Evolutionary conservation across 2,329 filamentous ascomycete genomes (phyloP).

Genomic region (Trichocomaceae sp.): DNA sequence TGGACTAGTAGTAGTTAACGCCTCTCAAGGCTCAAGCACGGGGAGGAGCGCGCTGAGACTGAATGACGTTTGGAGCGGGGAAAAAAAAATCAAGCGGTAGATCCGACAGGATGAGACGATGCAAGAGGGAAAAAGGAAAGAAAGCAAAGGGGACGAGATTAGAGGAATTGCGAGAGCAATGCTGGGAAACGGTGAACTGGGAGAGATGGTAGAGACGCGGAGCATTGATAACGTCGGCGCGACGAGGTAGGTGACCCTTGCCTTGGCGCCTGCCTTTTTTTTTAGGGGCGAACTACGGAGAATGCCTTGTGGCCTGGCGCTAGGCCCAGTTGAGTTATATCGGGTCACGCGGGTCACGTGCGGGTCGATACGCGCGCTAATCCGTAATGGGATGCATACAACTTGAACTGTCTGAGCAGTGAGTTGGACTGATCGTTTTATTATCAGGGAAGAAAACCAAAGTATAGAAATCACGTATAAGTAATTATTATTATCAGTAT

Average conservation of each 20-base stretch:
- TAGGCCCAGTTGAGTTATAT: constrained; percentile 4
- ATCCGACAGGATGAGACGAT: constrained; percentile 13
- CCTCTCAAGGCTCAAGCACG: background rate
- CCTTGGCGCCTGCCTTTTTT: background rate
- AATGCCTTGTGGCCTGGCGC: constrained; percentile 2
- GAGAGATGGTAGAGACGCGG: background rate
- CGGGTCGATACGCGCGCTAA: too few relatives aligned
- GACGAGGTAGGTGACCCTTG: constrained; percentile 7
- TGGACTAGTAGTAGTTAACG: background rate
- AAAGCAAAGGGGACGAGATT: background rate
- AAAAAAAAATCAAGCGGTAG: constrained; percentile 3
- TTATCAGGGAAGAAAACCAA: background rate
- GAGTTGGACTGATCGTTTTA: too few relatives aligned
- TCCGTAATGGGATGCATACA: too few relatives aligned
- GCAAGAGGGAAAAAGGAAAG: constrained; percentile 6
- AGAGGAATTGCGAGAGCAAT: constrained; percentile 9
- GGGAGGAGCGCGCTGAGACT: constrained; percentile 2
- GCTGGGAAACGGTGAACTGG: background rate
- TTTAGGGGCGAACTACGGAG: background rate
- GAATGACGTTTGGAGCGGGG: constrained; percentile 11
- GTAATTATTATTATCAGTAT: constrained; percentile 11
- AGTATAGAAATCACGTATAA: constrained; percentile 1
- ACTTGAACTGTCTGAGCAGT: too few relatives aligned
- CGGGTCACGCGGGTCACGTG: background rate
- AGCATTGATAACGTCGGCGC: constrained; percentile 5